Conservation (phyloP, 2,329 filamentous ascomycete genomes). For the Dryadomyces quercus-mongolicae region DNA sequence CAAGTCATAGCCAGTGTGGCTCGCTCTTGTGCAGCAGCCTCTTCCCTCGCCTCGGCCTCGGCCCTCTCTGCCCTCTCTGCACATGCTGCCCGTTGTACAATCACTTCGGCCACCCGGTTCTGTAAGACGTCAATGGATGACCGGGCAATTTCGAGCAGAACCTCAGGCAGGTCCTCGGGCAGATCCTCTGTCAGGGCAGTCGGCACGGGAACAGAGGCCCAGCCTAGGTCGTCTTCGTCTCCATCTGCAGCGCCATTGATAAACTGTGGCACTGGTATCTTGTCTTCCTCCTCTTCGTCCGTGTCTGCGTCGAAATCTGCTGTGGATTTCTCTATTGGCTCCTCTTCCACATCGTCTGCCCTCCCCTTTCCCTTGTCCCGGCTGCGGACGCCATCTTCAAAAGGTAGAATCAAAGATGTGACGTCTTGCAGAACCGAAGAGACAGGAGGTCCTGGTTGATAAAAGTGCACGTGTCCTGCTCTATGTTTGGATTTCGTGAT, state of each 20-base stretch:
- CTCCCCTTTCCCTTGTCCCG: not conserved
- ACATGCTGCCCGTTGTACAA: conserved; percentile 17
- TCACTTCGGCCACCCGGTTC: conserved; percentile 19
- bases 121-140: conserved; percentile 34
- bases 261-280: conserved; percentile 12
- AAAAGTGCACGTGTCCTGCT: too few species aligned
- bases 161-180: conserved; percentile 25
- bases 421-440: not conserved
- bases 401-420: not conserved
- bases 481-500: too few species aligned
- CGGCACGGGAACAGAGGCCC: conserved; percentile 35
- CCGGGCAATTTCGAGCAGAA: conserved; percentile 28
- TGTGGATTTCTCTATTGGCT: not conserved
- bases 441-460: too few species aligned
- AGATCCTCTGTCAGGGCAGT: conserved; percentile 22
- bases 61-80: conserved; percentile 2
- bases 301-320: not conserved
- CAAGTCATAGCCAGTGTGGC: not conserved
- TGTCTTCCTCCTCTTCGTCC: conserved; percentile 13
- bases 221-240: conserved; percentile 14
- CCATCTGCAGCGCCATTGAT: conserved; percentile 14
- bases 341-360: not conserved
- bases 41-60: not conserved
- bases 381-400: not conserved
- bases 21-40: not conserved